Evolutionary conservation across 2,329 filamentous ascomycete genomes (phyloP), one percentile per base, ranked within the genome.

Genomic region (Pochonia chlamydosporia): DNA sequence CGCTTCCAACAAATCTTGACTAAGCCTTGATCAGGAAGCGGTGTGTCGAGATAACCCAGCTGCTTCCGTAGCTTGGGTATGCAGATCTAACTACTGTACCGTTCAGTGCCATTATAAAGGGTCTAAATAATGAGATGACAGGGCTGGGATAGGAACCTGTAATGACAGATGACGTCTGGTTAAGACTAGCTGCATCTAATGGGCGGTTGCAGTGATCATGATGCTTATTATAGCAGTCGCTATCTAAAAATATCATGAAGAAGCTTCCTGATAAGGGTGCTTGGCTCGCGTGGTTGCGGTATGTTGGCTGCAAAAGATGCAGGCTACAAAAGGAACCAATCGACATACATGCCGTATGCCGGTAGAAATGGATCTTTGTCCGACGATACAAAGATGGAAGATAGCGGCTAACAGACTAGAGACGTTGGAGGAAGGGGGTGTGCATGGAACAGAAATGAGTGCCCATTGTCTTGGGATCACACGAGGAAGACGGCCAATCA

Each of bases 171-270:
- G 35, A 39, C 35, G 35, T 23, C 16, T 5, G 9, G 11, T 6
- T 10, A 11, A 14, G 30, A n/a, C 3, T n/a, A 6, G 13, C 30
- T 61, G 61, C 64, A 63, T 56, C 50, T 56, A 55, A 54, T 54
- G 40, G 55, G 56, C 54, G 58, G 60, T 58, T 67, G 61, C 64
- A 66, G 52, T 59, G 61, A 64, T 63, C 59, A 63, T 64, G 54
- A 52, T 51, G 54, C 64, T 62, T 60, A 63, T 59, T 63, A 63
- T 67, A 68, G 64, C 54, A 69, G 59, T 50, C 51, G 47, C 7
- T 43, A 50, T 53, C 62, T 61, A 64, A 64, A 64, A 65, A 63
- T 62, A 63, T 57, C 52, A 25, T 11, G 18, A 24, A n/a, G 14
- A 45, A 14, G 40, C 31, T 43, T 44, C 50, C 4, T 10, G 26